Base-by-base conservation (phyloP, 768 basidiomycete genomes). In the Tricholoma bakamatsutake region DNA sequence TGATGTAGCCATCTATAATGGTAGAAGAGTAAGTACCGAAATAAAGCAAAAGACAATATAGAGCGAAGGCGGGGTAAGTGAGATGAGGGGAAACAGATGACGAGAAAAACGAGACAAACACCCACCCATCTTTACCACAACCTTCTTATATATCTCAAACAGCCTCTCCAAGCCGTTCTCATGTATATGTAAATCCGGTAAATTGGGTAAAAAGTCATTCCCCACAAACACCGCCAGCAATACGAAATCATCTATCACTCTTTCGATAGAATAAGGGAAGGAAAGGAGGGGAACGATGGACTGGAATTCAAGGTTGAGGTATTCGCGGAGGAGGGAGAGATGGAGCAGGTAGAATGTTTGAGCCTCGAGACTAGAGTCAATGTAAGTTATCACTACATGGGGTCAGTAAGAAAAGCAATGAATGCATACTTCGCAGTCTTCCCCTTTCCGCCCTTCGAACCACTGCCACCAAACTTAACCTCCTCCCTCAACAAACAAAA, bases 401-500 rank as follows among this genome's bases (percentile, higher is more conserved):
- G 39, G 5, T n/a, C 3, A 4, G 4, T 52, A 33, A 33, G 7
- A 7, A n/a, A 52, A 15, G 13, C 42, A 52, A 58, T 13, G 13
- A 17, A 24, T 4, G 13, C 67, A 12, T 51, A 76, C 76, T 72
- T 76, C 12, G 79, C 80, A 48, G 24, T n/a, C 62, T 76, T 80
- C 47, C 78, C 77, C 72, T 92, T 48, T 95, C 76, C 82, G 90
- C 71, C 76, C 28, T 48, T 82, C 55, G 83, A 69, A 15, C 83
- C 72, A 24, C 92, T 15, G 8, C 46, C 88, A 7, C 97, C 96
- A 73, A 99, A 98, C 67, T 96, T 95, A 66, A 99, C 97, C 71
- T 99, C 97, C 73, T 99, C 97, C 54, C 97, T 85, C 62, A 99
- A 75, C 54, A 98, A 77, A 72, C 96, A 98, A 72, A 98, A 99